Percentiles rank a stretch among this genome's conserved stretches.
Conservation (phyloP, 2,329 filamentous ascomycete species). For the Verticillium isaacii region DNA sequence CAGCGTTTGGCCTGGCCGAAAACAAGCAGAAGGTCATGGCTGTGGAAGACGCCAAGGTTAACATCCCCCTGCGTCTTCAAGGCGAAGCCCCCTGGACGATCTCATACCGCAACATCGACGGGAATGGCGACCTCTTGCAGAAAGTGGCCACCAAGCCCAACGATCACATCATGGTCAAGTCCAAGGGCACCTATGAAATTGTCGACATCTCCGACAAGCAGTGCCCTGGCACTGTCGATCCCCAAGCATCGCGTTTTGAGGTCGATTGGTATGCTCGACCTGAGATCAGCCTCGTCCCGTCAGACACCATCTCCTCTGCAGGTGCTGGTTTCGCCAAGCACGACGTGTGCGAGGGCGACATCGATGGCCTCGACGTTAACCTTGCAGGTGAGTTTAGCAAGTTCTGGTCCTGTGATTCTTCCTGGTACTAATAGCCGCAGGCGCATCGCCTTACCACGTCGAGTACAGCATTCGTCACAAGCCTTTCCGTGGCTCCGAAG, state of each 20-base stretch:
- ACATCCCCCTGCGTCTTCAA: slow-evolving; percentile 77
- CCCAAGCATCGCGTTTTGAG: slow-evolving; percentile 67
- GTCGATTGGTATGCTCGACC: slow-evolving; percentile 85
- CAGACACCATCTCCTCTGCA: slow-evolving; percentile 51
- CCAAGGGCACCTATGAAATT: slow-evolving; percentile 75
- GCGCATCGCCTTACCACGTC: slow-evolving; percentile 75
- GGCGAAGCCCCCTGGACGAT: slow-evolving; percentile 83
- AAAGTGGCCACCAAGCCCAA: slow-evolving; percentile 55
- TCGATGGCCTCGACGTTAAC: slow-evolving; percentile 79
- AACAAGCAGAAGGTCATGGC: slow-evolving; percentile 70
- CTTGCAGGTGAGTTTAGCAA: slow-evolving; percentile 58
- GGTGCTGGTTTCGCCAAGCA: slow-evolving; percentile 62
- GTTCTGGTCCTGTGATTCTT: neutral
- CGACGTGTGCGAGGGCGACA: slow-evolving; percentile 89
- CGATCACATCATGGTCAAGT: slow-evolving; percentile 60
- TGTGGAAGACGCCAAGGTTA: slow-evolving; percentile 69
- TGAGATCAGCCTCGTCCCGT: slow-evolving; percentile 60
- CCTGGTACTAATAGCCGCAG: slow-evolving; percentile 37
- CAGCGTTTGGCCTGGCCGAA: slow-evolving; percentile 79
- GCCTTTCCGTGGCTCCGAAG: slow-evolving; percentile 59
- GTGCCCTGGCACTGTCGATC: slow-evolving; percentile 78
- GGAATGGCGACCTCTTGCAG: slow-evolving; percentile 37
- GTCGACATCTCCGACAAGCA: slow-evolving; percentile 70
- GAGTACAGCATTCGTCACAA: slow-evolving; percentile 77
- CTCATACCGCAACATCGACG: slow-evolving; percentile 65